Percentiles rank a stretch among this genome's conserved stretches.
Conservation (phyloP, 768 basidiomycete genomes). For the Trametes villosa region DNA sequence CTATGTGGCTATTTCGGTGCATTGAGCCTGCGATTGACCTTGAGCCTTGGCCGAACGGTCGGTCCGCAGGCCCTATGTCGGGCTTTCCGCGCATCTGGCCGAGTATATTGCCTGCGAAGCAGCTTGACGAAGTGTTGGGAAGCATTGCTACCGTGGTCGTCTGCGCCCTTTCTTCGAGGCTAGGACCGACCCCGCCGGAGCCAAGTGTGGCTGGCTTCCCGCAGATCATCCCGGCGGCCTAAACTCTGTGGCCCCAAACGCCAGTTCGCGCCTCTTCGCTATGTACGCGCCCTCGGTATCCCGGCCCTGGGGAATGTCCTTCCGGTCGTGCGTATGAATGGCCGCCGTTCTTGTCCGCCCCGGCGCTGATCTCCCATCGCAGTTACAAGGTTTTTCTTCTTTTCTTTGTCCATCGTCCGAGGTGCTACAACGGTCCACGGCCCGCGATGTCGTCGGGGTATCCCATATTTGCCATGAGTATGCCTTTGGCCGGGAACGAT, state of each 20-base stretch:
- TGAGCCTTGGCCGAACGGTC: too few species aligned
- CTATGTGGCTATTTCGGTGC: not conserved
- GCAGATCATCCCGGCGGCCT: not conserved
- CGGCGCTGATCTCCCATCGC: not conserved
- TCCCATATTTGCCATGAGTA: too few species aligned
- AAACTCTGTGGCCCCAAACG: not conserved
- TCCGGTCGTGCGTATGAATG: not conserved
- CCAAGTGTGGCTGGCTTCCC: not conserved
- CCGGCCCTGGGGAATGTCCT: not conserved
- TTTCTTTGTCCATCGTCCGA: too few species aligned
- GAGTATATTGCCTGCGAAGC: too few species aligned
- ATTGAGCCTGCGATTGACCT: not conserved
- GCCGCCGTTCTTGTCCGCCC: not conserved
- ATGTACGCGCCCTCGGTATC: not conserved
- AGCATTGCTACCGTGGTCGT: not conserved
- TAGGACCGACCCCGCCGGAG: not conserved
- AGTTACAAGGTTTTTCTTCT: not conserved
- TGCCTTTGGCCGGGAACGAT: too few species aligned
- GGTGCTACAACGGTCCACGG: too few species aligned
- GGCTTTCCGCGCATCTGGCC: constrained; percentile 12
- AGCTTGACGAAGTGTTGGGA: not conserved
- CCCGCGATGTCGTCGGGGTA: too few species aligned
- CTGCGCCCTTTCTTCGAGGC: not conserved
- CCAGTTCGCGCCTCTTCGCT: not conserved
- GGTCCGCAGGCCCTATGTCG: constrained; percentile 19